These are phyloP conservation scores for Pichia gijzeniarum DNA, from an alignment of 805 yeast genomes.

Conservation along the genomic window DNA sequence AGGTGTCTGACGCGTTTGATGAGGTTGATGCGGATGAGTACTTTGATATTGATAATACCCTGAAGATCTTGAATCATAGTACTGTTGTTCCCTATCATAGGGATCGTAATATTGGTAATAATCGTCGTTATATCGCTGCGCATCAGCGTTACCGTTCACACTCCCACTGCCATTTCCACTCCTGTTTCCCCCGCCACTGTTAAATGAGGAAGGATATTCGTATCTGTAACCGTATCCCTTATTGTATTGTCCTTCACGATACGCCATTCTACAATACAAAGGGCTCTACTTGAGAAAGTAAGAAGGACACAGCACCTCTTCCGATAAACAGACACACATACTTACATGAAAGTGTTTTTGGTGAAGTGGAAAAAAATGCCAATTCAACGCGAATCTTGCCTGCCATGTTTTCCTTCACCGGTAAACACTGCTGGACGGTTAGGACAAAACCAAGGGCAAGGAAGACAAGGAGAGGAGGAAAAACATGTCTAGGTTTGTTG, in stretches of 20 bases:
- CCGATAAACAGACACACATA: too few species aligned
- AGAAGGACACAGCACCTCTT: too few species aligned
- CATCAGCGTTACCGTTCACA: neutral
- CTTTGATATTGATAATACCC: neutral
- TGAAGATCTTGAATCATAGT: neutral
- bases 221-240: neutral
- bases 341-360: too few species aligned
- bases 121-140: neutral
- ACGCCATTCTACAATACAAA: neutral
- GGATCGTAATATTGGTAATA: neutral
- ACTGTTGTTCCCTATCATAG: neutral
- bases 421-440: too few species aligned
- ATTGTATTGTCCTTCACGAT: constrained; percentile 7
- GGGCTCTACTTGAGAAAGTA: neutral
- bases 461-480: too few species aligned
- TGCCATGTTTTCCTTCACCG: neutral
- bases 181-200: neutral
- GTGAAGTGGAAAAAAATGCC: too few species aligned
- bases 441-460: too few species aligned
- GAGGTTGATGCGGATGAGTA: neutral
- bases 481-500: constrained; percentile 12
- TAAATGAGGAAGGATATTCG: neutral
- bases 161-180: neutral
- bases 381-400: too few species aligned
- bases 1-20: neutral